Base-by-base conservation (phyloP, 2,329 filamentous ascomycete species). In the Geoglossum cookeanum region DNA sequence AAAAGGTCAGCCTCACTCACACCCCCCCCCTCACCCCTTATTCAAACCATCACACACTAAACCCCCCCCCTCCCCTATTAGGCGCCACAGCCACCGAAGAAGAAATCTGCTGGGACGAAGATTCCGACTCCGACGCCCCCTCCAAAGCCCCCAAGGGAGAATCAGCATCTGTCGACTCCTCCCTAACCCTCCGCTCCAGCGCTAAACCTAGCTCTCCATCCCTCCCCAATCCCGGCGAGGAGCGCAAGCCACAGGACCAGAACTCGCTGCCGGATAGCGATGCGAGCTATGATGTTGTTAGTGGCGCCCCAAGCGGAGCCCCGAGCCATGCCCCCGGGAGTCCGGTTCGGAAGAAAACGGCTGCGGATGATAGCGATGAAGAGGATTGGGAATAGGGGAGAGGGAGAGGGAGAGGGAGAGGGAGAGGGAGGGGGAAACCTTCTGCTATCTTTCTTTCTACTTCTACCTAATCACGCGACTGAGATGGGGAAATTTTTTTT, bases 191-290 rank as follows among this genome's bases (percentile, higher is more conserved):
- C 49, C 49, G 33, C 22, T 27, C 32, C 4, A 42, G 22, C 39
- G 27, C 56, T 15, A 33, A 35, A 27, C n/a, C 55, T 29, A 47
- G 29, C 54, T 29, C 54, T 39, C 37, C 55, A 51, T 42, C 56
- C 35, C 66, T 66, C n/a, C 72, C 80, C 53, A 87, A 87, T 69
- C 76, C 82, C 30, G 70, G 72, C 33, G 80, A 85, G 63, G 73
- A 81, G 17, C 83, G 87, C 57, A 72, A 74, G 44, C 94, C 89
- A 30, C 85, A 94, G 65, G 89, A 95, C 65, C 85, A 89, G 68
- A 89, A 91, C 68, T 94, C 87, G 30, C 86, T 92, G 63, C 82
- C 89, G 6, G 92, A 92, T 65, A 96, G 91, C 67, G 92, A 98
- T 64, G 87, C 87, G 17, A 95, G 89, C 72, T 98, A 98, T 68